A percentile compares a stretch with the other conserved stretches of the same genome.
phyloP scores from a whole-genome alignment of 2,329 filamentous ascomycete genomes.

The Penicillium janthinellum region DNA sequence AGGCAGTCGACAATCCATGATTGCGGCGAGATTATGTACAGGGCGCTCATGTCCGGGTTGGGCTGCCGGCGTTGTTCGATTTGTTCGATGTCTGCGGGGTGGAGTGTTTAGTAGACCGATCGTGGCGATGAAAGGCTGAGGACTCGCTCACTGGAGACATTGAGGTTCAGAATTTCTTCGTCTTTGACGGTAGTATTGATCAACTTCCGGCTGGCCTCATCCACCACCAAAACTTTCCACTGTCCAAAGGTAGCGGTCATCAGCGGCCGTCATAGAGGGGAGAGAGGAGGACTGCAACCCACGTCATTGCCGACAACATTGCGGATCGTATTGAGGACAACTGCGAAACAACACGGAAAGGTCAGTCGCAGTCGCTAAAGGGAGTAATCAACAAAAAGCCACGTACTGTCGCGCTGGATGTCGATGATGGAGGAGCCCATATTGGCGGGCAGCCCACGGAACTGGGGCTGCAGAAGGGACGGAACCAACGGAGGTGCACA shows the following conservation, averaged over 20 bases:
- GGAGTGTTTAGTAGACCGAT: conserved; percentile 16
- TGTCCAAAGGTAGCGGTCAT: conserved; percentile 44
- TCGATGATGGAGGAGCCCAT: conserved; percentile 87
- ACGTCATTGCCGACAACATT: conserved; percentile 81
- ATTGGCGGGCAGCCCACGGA: conserved; percentile 40
- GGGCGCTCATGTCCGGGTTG: conserved; percentile 89
- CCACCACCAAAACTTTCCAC: conserved; percentile 97
- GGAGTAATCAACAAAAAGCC: conserved; percentile 1
- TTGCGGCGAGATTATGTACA: conserved; percentile 86
- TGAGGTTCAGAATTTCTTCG: conserved; percentile 95
- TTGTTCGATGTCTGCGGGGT: conserved; percentile 72
- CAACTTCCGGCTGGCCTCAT: conserved; percentile 79
- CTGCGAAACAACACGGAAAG: conserved; percentile 44
- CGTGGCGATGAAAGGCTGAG: not conserved
- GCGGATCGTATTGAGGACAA: conserved; percentile 73
- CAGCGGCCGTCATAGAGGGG: conserved; percentile 30
- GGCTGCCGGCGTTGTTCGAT: conserved; percentile 83
- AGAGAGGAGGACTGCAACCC: conserved; percentile 37
- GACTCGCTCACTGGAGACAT: conserved; percentile 79
- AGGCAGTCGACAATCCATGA: conserved; percentile 91
- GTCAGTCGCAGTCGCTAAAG: conserved; percentile 17
- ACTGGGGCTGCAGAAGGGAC: conserved; percentile 21
- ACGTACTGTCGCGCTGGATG: conserved; percentile 75
- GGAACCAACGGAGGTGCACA: conserved; percentile 7
- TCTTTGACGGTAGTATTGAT: conserved; percentile 89